Evolutionary conservation across 2,329 filamentous ascomycete species (phyloP), one percentile per base, ranked within the genome.

Genomic region (Erysiphe pulchra): DNA sequence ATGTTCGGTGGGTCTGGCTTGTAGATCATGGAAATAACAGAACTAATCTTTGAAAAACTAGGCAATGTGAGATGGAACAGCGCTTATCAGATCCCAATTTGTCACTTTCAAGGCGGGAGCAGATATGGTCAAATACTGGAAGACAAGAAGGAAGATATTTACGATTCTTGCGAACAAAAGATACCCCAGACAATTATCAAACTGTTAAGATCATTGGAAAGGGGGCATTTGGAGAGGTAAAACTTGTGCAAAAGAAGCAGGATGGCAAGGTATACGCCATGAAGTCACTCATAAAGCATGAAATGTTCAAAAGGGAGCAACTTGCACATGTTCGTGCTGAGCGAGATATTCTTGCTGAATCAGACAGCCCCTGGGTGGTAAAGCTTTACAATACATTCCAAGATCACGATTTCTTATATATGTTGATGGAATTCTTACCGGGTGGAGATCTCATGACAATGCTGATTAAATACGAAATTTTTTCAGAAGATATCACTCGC

Each of bases 261-360:
- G 90, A 95, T 57, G 84, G 83, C 63, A 93, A 93, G 64, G 86
- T 98, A 51, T 98, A 95, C 57, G 90, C 90, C 49, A 80, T 98
- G 69, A 98, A 98, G 68, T 95, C 87, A 41, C 69, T 98, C 53
- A 84, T 98, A 63, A 98, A 98, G 69, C 85, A 84, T 43, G 90
- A 98, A 63, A 98, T 98, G 90, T 94, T 94, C 68, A 94, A 93
- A 66, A 94, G 93, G 64, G 90, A 98, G 59, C 90, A 98, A 62
- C 68, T 98, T 49, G 90, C 90, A 16, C 90, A 98, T 64, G 90
- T 98, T 49, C 85, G 92, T 51, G 86, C 90, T 45, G 90, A 98
- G 65, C 77, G 90, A 70, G 90, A 98, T 61, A 95, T 98, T 54
- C 68, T 98, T 51, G 90, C 90, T 50, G 92, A 98, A 62, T 92